Percentiles rank a stretch among this genome's conserved stretches.
Conservation (phyloP, 2,329 filamentous ascomycete genomes). For the Nothopassalora personata region DNA sequence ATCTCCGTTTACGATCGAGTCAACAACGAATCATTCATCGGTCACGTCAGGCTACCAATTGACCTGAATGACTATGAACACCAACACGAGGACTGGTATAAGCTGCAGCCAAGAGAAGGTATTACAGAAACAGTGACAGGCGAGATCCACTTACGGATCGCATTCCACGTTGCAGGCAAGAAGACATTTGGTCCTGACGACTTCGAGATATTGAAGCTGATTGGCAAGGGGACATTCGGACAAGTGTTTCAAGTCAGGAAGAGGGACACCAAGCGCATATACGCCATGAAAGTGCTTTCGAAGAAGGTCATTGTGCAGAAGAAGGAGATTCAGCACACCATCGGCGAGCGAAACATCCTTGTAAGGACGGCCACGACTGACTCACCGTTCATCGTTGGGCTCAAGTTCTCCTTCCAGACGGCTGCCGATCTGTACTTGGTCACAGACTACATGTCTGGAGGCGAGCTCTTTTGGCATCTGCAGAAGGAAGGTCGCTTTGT, state of each 20-base stretch:
- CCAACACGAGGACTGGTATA: slow-evolving; percentile 78
- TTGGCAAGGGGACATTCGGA: slow-evolving; percentile 96
- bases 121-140: slow-evolving; percentile 71
- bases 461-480: slow-evolving; percentile 96
- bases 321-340: slow-evolving; percentile 96
- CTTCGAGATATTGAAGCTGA: slow-evolving; percentile 91
- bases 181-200: slow-evolving; percentile 91
- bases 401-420: slow-evolving; percentile 99
- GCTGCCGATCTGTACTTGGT: slow-evolving; percentile 96
- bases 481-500: slow-evolving; percentile 96
- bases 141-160: slow-evolving; percentile 81
- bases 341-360: slow-evolving; percentile 94
- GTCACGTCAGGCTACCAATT: slow-evolving; percentile 78
- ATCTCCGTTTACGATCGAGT: slow-evolving; percentile 88
- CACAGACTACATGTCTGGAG: slow-evolving; percentile 98
- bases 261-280: slow-evolving; percentile 91
- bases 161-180: slow-evolving; percentile 81
- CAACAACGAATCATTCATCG: slow-evolving; percentile 82
- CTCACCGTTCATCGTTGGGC: slow-evolving; percentile 92
- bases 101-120: slow-evolving; percentile 71
- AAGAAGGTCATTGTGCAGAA: slow-evolving; percentile 99
- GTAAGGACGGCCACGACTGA: slow-evolving; percentile 93
- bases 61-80: slow-evolving; percentile 62
- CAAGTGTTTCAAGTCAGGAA: slow-evolving; percentile 98
- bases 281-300: slow-evolving; percentile 98